Evolutionary conservation across 2,329 filamentous ascomycete genomes (phyloP).

Genomic region (Neoascochyta sp.): DNA sequence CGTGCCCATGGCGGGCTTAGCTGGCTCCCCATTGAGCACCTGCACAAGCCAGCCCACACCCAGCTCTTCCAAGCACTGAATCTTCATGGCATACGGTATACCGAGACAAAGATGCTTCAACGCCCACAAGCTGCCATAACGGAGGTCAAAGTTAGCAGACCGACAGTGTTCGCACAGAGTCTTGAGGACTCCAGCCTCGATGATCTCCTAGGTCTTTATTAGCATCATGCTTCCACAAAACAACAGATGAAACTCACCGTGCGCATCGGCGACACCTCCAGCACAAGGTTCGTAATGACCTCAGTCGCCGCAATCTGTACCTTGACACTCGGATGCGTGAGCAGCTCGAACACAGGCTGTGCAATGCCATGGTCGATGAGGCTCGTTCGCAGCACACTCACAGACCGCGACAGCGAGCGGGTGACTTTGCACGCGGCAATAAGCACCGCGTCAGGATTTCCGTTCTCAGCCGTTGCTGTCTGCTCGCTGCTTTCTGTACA

Average conservation of each 20-base stretch:
- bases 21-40: constrained; percentile 62
- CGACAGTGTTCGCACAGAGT: constrained; percentile 80
- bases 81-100: constrained; percentile 68
- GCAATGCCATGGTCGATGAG: constrained; percentile 82
- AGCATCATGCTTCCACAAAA: too few relatives aligned
- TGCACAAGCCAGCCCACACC: constrained; percentile 76
- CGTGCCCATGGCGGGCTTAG: constrained; percentile 49
- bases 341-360: constrained; percentile 69
- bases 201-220: constrained; percentile 60
- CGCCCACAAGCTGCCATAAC: constrained; percentile 86
- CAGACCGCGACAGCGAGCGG: constrained; percentile 77
- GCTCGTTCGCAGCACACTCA: constrained; percentile 77
- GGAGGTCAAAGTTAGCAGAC: constrained; percentile 72
- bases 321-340: constrained; percentile 70
- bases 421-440: constrained; percentile 81
- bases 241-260: too few relatives aligned
- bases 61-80: constrained; percentile 71
- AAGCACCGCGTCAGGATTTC: constrained; percentile 75
- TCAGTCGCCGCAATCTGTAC: constrained; percentile 84
- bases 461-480: constrained; percentile 54
- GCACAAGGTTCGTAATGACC: constrained; percentile 77
- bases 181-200: constrained; percentile 69
- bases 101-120: constrained; percentile 83
- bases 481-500: constrained; percentile 45
- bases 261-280: constrained; percentile 88